Percentiles rank a stretch among this genome's conserved stretches.
Conservation (phyloP, 1,284 basidiomycete genomes). For the Microbotryum saponariae region DNA sequence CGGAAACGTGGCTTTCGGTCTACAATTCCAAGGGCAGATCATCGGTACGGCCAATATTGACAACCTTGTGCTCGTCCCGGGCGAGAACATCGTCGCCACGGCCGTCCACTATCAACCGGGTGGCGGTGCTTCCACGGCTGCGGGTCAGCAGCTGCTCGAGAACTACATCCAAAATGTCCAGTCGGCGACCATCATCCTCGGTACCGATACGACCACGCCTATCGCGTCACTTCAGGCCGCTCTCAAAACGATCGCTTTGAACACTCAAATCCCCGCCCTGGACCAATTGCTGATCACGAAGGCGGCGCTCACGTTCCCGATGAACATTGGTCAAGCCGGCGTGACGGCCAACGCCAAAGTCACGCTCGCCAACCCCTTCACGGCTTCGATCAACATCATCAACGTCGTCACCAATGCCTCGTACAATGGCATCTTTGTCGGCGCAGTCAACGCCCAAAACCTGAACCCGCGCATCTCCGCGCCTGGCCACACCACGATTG, state of each 20-base stretch:
- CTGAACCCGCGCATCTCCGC: slow-evolving; percentile 50
- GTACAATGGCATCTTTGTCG: slow-evolving; percentile 43
- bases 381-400: slow-evolving; percentile 62
- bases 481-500: slow-evolving; percentile 54
- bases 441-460: slow-evolving; percentile 45
- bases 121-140: slow-evolving; percentile 49
- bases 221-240: slow-evolving; percentile 60
- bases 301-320: slow-evolving; percentile 37
- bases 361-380: slow-evolving; percentile 62
- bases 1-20: slow-evolving; percentile 58
- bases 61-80: slow-evolving; percentile 37
- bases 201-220: slow-evolving; percentile 54
- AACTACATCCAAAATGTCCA: slow-evolving; percentile 63
- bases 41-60: slow-evolving; percentile 57
- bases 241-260: slow-evolving; percentile 56
- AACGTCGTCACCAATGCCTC: slow-evolving; percentile 53
- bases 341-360: slow-evolving; percentile 52
- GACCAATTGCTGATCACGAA: slow-evolving; percentile 55
- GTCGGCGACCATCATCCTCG: slow-evolving; percentile 54
- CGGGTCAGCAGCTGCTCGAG: slow-evolving; percentile 57
- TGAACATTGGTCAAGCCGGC: slow-evolving; percentile 46
- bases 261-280: slow-evolving; percentile 59
- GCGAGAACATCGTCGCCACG: slow-evolving; percentile 36
- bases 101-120: slow-evolving; percentile 61
- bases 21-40: slow-evolving; percentile 52